These are phyloP conservation scores for Cylindrodendrum hubeiense DNA, from an alignment of 2,329 filamentous ascomycete genomes.

Conservation along the genomic window DNA sequence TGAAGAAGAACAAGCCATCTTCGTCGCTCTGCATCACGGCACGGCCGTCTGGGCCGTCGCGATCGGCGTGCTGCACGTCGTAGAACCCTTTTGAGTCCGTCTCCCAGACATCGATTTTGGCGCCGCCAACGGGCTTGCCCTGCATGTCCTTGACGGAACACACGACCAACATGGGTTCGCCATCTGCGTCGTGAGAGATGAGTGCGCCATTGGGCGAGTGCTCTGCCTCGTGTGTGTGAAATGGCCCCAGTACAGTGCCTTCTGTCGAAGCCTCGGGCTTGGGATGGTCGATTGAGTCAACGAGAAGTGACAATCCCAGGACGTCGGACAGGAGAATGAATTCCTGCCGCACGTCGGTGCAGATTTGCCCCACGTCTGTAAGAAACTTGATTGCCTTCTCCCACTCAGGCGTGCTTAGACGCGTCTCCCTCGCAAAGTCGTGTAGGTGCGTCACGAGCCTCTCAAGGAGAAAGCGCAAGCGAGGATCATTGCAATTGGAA, in stretches of 20 bases:
- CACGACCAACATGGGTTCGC: conserved; percentile 74
- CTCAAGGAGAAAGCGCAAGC: conserved; percentile 77
- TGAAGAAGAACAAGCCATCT: conserved; percentile 75
- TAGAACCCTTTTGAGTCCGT: conserved; percentile 81
- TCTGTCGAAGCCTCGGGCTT: conserved; percentile 77
- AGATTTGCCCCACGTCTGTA: conserved; percentile 75
- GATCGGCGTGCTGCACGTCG: conserved; percentile 77
- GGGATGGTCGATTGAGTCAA: conserved; percentile 83
- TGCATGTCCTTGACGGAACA: conserved; percentile 74
- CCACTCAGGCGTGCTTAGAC: conserved; percentile 80
- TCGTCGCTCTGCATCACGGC: conserved; percentile 45
- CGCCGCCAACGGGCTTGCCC: conserved; percentile 70
- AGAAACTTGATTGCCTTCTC: conserved; percentile 77
- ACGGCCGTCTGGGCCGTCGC: conserved; percentile 55
- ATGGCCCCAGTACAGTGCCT: conserved; percentile 81
- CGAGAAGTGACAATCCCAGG: conserved; percentile 80
- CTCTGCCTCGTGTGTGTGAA: conserved; percentile 80
- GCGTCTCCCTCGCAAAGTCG: conserved; percentile 81
- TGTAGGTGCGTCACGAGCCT: conserved; percentile 79
- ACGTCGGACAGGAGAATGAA: conserved; percentile 84
- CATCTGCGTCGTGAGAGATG: conserved; percentile 74
- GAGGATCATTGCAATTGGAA: conserved; percentile 70
- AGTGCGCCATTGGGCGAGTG: conserved; percentile 62
- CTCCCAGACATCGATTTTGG: conserved; percentile 84
- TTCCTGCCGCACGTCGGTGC: conserved; percentile 74